These are phyloP conservation scores for Neurospora sp. DNA, from an alignment of 495 filamentous ascomycete genomes.

Conservation along the genomic window DNA sequence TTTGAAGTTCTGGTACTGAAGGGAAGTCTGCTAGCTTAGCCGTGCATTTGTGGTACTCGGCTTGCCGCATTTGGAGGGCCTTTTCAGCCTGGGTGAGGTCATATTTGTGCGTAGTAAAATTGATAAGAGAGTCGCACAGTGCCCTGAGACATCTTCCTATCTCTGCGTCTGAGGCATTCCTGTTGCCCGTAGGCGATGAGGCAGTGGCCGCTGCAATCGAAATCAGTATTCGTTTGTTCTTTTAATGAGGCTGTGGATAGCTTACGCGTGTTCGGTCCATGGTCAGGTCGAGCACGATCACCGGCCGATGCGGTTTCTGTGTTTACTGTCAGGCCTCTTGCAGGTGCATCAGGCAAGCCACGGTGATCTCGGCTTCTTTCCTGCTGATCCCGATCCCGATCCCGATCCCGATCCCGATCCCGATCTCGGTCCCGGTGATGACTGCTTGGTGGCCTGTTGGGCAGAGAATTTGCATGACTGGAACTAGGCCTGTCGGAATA, in stretches of 20 bases:
- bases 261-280: not conserved
- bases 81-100: constrained; percentile 3
- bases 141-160: not conserved
- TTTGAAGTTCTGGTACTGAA: constrained; percentile 20
- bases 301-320: not conserved
- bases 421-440: not conserved
- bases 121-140: not conserved
- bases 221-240: not conserved
- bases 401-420: not conserved
- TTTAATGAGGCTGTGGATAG: not conserved
- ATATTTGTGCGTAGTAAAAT: not conserved
- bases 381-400: not conserved
- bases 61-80: constrained; percentile 4
- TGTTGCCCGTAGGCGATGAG: not conserved
- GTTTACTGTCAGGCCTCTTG: not conserved
- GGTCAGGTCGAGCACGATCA: not conserved
- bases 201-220: not conserved
- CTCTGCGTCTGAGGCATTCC: not conserved
- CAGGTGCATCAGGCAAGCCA: not conserved
- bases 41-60: constrained; percentile 14
- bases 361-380: not conserved
- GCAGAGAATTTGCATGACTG: not conserved
- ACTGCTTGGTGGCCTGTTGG: not conserved
- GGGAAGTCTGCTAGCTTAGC: constrained; percentile 20
- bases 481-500: not conserved